Base-by-base conservation (phyloP, 805 yeast species). In the Saccharomyces kudriavzevii region DNA sequence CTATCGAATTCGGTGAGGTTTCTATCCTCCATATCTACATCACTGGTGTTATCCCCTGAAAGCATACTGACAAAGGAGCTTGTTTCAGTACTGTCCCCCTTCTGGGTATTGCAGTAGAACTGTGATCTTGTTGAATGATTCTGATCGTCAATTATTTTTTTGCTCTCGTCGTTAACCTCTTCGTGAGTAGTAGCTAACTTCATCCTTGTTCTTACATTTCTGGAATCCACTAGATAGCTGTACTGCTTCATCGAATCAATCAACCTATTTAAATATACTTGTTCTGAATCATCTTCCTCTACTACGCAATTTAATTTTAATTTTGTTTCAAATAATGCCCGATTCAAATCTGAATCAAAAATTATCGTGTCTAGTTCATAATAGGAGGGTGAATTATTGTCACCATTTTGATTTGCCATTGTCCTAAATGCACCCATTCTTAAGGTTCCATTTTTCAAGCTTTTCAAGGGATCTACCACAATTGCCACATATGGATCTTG, bases 361-460 rank as follows among this genome's bases (percentile, higher is more conserved):
- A 60, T 46, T 0, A 49, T 40, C 11, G 61, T 47, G 5, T 61
- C 60, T 35, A 67, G 45, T 47, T 62, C 64, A 56, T 64, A 67
- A 52, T 53, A 61, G 29, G 54, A 48, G 8, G 59, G 52, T 11
- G 46, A 30, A 20, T 43, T 45, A 14, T 31, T 24, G 14, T 35
- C 48, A 5, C 50, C 49, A 29, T 59, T 58, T 14, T 70, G 72
- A 28, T 76, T 78, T 1, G 77, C 73, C 47, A 79, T 79, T 0
- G 97, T 88, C 65, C 97, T 73, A 65, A 89, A 90, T 0, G 96
- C 96, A 0, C 96, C 97, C 53, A 90, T 86, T 48, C 87, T 94
- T 11, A 90, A 84, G 54, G 74, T 77, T 0, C 85, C 85, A 50
- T 84, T 81, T 13, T 77, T 69, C 3, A 74, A 64, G 1, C 92